Conservation (phyloP, 164 flowering plant species). For the Stephania japonica region DNA sequence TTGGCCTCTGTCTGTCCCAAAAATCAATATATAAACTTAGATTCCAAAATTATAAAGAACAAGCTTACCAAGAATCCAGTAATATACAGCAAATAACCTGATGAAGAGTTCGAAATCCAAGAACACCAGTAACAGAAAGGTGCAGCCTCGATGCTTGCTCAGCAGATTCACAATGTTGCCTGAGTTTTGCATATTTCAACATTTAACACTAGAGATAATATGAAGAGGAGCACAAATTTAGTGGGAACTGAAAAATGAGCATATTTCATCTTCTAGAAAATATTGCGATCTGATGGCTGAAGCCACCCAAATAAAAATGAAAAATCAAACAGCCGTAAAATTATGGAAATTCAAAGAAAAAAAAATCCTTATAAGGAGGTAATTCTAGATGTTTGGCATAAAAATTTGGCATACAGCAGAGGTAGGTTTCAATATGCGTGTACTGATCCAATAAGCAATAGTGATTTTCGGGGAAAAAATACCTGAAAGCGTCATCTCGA, state of each 20-base stretch:
- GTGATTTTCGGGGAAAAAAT: slow-evolving; percentile 8
- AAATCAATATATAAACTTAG: background rate
- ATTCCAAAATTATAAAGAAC: background rate
- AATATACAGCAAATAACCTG: slow-evolving; percentile 42
- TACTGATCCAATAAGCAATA: background rate
- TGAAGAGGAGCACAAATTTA: background rate
- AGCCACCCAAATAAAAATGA: background rate
- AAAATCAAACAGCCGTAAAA: background rate
- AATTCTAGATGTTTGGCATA: background rate
- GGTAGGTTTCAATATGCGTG: background rate
- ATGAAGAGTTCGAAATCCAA: slow-evolving; percentile 77
- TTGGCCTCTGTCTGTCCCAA: slow-evolving; percentile 56
- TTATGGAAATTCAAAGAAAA: background rate
- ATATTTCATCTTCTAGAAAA: background rate
- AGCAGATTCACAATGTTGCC: slow-evolving; percentile 53
- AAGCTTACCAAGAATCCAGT: background rate
- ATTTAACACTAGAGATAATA: background rate
- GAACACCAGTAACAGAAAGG: slow-evolving; percentile 69
- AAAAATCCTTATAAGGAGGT: background rate
- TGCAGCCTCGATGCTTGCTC: slow-evolving; percentile 56
- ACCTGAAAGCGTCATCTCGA: slow-evolving; percentile 69
- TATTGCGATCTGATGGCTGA: background rate
- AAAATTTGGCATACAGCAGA: background rate
- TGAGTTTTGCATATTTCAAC: slow-evolving; percentile 13
- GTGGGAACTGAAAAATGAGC: background rate